Conservation (phyloP, 208 protist species). For the Leishmania tarentolae region DNA sequence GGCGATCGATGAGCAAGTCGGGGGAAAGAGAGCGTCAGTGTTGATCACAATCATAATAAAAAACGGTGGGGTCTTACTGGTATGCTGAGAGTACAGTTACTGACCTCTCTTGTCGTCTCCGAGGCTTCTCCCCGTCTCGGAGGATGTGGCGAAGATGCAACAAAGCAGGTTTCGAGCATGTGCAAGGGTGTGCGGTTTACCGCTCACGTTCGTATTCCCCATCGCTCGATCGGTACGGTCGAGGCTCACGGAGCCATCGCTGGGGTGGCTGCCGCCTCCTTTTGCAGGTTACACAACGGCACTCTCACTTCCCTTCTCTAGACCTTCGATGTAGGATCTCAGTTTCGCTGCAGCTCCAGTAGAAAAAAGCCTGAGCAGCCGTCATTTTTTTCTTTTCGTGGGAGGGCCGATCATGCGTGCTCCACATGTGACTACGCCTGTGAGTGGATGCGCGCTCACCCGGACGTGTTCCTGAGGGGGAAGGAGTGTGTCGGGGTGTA, state of each 20-base stretch:
- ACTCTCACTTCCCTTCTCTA: neutral
- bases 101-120: neutral
- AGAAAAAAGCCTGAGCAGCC: neutral
- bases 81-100: neutral
- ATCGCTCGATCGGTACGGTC: neutral
- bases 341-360: neutral
- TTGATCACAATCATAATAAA: neutral
- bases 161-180: neutral
- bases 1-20: neutral
- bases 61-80: neutral
- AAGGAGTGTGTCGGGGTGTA: neutral
- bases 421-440: conserved; percentile 4
- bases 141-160: neutral
- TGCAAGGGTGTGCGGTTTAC: neutral
- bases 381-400: neutral
- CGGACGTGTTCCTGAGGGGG: too few relatives aligned
- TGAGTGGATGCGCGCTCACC: neutral
- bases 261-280: neutral
- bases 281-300: neutral
- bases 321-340: neutral
- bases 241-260: neutral
- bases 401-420: neutral
- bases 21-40: neutral
- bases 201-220: neutral
- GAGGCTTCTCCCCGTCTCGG: neutral